A percentile compares a stretch with the other conserved stretches of the same genome.
phyloP scores from a whole-genome alignment of 768 basidiomycete species.

The Suillus subaureus region DNA sequence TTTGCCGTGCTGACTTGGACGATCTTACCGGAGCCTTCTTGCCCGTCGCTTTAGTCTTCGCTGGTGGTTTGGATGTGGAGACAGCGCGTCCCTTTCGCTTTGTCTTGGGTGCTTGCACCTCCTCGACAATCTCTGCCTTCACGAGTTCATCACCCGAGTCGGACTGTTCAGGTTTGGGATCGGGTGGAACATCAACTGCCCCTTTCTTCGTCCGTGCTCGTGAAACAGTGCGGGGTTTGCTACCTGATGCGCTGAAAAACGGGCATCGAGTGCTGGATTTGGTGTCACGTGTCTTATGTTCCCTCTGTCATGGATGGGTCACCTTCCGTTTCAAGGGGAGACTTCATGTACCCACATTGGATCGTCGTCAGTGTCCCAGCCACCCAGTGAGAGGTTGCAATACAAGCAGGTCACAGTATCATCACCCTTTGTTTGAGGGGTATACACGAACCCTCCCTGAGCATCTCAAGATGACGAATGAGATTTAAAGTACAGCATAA shows the following conservation, averaged over 20 bases:
- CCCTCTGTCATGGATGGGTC: slow-evolving; percentile 48
- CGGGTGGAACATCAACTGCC: not conserved
- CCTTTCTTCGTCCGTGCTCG: slow-evolving; percentile 13
- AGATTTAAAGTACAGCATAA: not conserved
- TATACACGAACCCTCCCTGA: slow-evolving; percentile 84
- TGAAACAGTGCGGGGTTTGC: slow-evolving; percentile 26
- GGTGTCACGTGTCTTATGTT: slow-evolving; percentile 69
- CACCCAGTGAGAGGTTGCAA: slow-evolving; percentile 76
- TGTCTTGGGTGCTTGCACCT: slow-evolving; percentile 13
- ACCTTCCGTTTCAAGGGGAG: slow-evolving; percentile 4
- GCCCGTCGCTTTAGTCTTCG: not conserved
- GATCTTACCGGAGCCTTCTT: not conserved
- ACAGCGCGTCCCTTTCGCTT: slow-evolving; percentile 9
- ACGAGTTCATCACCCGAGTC: slow-evolving; percentile 29
- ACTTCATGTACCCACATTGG: slow-evolving; percentile 67
- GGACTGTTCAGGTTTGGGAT: not conserved
- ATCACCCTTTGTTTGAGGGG: slow-evolving; percentile 65
- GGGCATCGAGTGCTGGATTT: slow-evolving; percentile 47
- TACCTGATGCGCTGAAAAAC: slow-evolving; percentile 39
- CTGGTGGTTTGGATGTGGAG: not conserved
- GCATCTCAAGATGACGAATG: slow-evolving; percentile 59
- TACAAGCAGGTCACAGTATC: slow-evolving; percentile 88
- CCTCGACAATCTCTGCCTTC: slow-evolving; percentile 15
- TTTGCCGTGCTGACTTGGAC: not conserved
- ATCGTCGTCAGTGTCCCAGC: slow-evolving; percentile 88